These are phyloP conservation scores for Gymnopilus junonius DNA, from an alignment of 768 basidiomycete genomes.

Conservation along the genomic window DNA sequence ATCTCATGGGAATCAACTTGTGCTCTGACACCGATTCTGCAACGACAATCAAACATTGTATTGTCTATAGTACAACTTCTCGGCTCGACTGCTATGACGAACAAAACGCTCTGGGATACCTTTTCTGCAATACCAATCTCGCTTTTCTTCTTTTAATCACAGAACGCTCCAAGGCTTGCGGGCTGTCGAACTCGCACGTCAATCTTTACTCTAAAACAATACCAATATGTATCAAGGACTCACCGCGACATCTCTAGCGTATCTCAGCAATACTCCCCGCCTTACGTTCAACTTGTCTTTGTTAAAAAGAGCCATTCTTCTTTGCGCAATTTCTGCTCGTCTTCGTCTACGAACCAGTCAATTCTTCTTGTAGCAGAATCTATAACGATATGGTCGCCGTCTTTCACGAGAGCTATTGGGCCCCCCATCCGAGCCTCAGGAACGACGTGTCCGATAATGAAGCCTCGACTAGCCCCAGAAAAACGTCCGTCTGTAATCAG, in stretches of 20 bases:
- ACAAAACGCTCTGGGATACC: not conserved
- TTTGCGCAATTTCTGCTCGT: constrained; percentile 62
- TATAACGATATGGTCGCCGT: constrained; percentile 80
- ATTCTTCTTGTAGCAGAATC: constrained; percentile 69
- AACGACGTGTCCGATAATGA: constrained; percentile 61
- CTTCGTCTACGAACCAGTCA: constrained; percentile 74
- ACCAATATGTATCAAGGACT: constrained; percentile 36
- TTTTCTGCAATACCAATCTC: not conserved
- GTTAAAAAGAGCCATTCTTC: constrained; percentile 72
- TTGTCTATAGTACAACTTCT: not conserved
- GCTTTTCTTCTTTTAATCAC: constrained; percentile 54
- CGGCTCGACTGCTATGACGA: not conserved
- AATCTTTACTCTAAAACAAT: not conserved
- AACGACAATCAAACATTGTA: not conserved
- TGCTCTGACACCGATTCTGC: not conserved
- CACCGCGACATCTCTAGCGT: constrained; percentile 86
- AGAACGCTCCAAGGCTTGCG: constrained; percentile 82
- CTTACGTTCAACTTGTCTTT: constrained; percentile 68
- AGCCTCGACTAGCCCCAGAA: constrained; percentile 73
- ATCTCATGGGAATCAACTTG: not conserved
- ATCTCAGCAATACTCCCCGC: constrained; percentile 77
- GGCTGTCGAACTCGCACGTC: constrained; percentile 51
- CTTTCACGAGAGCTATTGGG: constrained; percentile 85
- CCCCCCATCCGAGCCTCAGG: constrained; percentile 78
- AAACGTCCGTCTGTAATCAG: constrained; percentile 91